A percentile compares a stretch with the other conserved stretches of the same genome.
Evolutionary conservation across 139 green algal species (phyloP).

Genomic region (Chlorella sp.): DNA sequence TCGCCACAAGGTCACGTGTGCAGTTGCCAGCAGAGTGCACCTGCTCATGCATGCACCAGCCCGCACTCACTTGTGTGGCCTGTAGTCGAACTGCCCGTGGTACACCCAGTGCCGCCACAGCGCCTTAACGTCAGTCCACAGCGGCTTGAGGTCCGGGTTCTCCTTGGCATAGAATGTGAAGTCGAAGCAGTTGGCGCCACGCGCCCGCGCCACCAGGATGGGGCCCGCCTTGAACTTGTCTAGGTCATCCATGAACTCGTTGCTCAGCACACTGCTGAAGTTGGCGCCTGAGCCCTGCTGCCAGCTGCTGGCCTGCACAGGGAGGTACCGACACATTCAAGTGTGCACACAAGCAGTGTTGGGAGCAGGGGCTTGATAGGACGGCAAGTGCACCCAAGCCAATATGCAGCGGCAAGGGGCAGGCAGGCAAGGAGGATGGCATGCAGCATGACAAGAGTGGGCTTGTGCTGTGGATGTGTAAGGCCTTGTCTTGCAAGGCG

Average conservation of each 20-base stretch:
- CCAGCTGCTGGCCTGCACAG: not conserved
- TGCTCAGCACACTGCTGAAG: not conserved
- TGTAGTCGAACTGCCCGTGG: conserved; percentile 74
- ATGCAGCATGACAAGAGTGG: no score
- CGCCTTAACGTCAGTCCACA: not conserved
- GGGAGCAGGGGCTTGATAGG: not conserved
- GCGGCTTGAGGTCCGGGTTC: conserved; percentile 45
- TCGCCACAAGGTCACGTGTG: no score
- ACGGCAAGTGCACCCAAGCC: no score
- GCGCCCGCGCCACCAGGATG: conserved; percentile 23
- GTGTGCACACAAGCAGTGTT: not conserved
- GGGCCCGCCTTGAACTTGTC: no score
- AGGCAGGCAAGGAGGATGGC: no score
- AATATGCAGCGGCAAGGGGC: no score
- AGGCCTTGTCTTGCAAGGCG: no score
- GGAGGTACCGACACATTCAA: not conserved
- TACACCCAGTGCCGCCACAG: conserved; percentile 67
- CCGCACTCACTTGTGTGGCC: conserved; percentile 26
- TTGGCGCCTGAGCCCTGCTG: not conserved
- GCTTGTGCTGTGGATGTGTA: no score
- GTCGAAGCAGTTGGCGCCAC: conserved; percentile 58
- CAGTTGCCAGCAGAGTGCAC: no score
- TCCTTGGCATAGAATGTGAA: conserved; percentile 37
- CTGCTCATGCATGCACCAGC: no score
- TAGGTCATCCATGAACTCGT: not conserved